phyloP scores from a whole-genome alignment of 73 alveolate species.

The Paramecium sonneborni region DNA sequence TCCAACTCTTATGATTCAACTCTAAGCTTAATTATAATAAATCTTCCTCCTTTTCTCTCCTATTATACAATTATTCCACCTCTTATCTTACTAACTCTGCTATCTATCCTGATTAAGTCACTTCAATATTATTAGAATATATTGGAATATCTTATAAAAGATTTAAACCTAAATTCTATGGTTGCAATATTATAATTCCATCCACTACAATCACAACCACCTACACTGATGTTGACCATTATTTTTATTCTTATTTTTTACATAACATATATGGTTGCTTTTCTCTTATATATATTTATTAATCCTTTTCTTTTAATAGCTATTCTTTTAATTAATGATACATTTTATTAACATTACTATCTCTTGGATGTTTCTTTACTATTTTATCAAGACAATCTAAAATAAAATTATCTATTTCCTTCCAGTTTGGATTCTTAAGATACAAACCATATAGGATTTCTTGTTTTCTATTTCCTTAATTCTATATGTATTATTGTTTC shows the following conservation, averaged over 20 bases:
- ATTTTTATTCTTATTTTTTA: not conserved
- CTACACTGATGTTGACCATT: not conserved
- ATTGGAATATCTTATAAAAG: slow-evolving; percentile 17
- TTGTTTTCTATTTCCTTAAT: not conserved
- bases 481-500: not conserved
- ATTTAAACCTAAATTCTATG: not conserved
- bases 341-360: not conserved
- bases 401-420: not conserved
- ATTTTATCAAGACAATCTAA: not conserved
- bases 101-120: not conserved
- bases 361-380: not conserved
- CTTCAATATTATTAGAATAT: not conserved
- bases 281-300: not conserved
- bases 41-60: not conserved
- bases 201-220: not conserved
- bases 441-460: not conserved
- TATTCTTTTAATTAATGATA: not conserved
- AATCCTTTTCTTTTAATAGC: not conserved
- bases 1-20: not conserved
- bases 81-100: not conserved
- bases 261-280: not conserved
- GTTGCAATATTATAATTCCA: not conserved
- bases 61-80: not conserved
- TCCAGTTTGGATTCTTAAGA: not conserved
- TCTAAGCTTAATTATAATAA: not conserved